Percentiles rank a stretch among this genome's conserved stretches.
phyloP scores from a whole-genome alignment of 2,329 filamentous ascomycete genomes.

The Cercospora canescens region DNA sequence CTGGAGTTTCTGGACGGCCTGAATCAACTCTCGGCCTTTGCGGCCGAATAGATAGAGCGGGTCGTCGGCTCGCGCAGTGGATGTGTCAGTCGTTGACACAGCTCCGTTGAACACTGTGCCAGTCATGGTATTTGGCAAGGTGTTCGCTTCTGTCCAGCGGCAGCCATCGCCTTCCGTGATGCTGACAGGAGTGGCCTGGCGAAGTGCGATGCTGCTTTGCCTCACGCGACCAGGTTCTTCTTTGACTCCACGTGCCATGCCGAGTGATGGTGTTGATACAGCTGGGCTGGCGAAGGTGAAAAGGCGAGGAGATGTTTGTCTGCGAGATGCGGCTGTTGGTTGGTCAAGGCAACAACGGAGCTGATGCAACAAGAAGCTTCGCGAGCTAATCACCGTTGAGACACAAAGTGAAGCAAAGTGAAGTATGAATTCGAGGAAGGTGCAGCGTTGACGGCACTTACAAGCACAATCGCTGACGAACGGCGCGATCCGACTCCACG shows the following conservation, averaged over 20 bases:
- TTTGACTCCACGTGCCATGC: constrained; percentile 1
- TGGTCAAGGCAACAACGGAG: background rate
- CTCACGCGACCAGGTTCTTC: background rate
- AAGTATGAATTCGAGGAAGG: background rate
- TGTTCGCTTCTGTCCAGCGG: background rate
- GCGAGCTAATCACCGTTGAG: background rate
- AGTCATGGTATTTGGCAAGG: background rate
- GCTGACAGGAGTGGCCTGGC: background rate
- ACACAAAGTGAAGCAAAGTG: constrained; percentile 1
- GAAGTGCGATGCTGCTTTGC: constrained; percentile 1
- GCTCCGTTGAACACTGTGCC: background rate
- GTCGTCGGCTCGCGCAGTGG: constrained; percentile 3
- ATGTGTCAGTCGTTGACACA: background rate
- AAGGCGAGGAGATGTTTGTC: background rate
- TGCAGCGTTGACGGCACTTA: background rate
- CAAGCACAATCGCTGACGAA: constrained; percentile 11
- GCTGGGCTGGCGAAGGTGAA: background rate
- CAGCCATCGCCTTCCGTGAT: background rate
- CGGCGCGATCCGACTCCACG: constrained; percentile 18
- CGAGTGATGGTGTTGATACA: background rate
- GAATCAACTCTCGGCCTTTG: constrained; percentile 65
- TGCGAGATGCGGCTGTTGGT: background rate
- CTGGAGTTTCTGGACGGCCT: constrained; percentile 67
- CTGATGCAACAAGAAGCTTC: background rate
- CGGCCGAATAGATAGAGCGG: constrained; percentile 56